Evolutionary conservation across 2,329 filamentous ascomycete genomes (phyloP), one percentile per base, ranked within the genome.

Genomic region (Hypomyces rosellus): DNA sequence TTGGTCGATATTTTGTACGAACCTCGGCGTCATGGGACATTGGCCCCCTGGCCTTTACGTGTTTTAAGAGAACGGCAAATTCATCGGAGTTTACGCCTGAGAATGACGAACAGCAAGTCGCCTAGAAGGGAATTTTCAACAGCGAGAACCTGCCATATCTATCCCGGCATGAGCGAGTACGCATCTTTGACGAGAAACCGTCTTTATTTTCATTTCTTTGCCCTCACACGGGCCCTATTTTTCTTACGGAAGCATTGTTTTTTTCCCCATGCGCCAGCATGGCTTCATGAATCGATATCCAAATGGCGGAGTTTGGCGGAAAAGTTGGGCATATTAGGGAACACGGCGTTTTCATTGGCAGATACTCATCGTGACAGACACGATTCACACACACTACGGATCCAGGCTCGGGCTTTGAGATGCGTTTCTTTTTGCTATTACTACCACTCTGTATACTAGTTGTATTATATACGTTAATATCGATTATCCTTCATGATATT

Each of bases 381-480:
- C 25, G 25, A 30, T 30, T 30, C 25, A 30, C 25, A 30, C 25
- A 6, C 25, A 30, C 25, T 30, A 30, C 25, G 25, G 25, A 30
- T 30, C 25, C 25, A 30, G 25, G 25, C 25, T 30, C 25, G 25
- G 25, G 25, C 25, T 30, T 30, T 30, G 25, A 30, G 25, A 30
- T 30, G 25, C 25, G 25, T 30, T 30, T 30, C 25, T 30, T 30
- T 30, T 30, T 30, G 6, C 25, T 30, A 8, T 30, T 30, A 30
- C 25, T 30, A 30, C 25, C 6, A 30, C 25, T 30, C 9, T 51
- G 49, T 51, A 51, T 25, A 47, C 45, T 51, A 51, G 44, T 43
- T 46, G 49, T 34, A 51, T 15, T 40, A 47, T 51, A 40, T 43
- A 51, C 33, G 40, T 36, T 47, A 47, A 46, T 51, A 46, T n/a